These are phyloP conservation scores for Cardamine chenopodiifolia DNA, from an alignment of 345 rosid genomes.

Conservation along the genomic window DNA sequence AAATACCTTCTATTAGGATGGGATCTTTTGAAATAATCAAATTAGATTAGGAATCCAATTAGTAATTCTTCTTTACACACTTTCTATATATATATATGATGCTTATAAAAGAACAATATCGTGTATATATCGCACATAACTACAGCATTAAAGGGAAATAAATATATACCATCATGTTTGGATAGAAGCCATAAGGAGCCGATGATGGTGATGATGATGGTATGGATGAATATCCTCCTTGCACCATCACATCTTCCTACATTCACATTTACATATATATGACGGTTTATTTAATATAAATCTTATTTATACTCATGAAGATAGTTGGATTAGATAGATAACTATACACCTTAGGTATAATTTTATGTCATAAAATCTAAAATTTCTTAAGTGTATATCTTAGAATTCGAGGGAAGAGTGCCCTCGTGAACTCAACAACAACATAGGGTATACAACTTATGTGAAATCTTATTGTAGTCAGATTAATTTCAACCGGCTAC, in stretches of 20 bases:
- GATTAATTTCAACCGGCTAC: background rate
- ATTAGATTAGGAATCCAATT: slow-evolving; percentile 1
- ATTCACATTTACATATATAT: slow-evolving; percentile 19
- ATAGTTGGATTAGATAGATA: slow-evolving; percentile 9
- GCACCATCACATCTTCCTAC: slow-evolving; percentile 80
- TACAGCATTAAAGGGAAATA: background rate
- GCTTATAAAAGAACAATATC: background rate
- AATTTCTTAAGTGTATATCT: background rate
- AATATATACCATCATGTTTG: slow-evolving; percentile 61
- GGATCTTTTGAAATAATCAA: background rate
- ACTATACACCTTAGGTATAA: background rate
- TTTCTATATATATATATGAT: background rate
- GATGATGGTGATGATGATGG: slow-evolving; percentile 55
- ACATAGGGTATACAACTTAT: background rate
- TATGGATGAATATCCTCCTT: slow-evolving; percentile 60
- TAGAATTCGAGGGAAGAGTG: background rate
- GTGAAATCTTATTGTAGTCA: background rate
- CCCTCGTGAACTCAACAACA: background rate
- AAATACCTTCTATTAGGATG: background rate
- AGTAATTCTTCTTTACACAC: background rate
- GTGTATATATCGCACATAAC: background rate
- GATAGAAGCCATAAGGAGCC: slow-evolving; percentile 65
- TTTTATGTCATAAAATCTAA: background rate
- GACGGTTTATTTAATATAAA: background rate
- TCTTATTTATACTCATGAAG: background rate